phyloP scores from a whole-genome alignment of 2,329 filamentous ascomycete species.

The Xylariaceae sp. region DNA sequence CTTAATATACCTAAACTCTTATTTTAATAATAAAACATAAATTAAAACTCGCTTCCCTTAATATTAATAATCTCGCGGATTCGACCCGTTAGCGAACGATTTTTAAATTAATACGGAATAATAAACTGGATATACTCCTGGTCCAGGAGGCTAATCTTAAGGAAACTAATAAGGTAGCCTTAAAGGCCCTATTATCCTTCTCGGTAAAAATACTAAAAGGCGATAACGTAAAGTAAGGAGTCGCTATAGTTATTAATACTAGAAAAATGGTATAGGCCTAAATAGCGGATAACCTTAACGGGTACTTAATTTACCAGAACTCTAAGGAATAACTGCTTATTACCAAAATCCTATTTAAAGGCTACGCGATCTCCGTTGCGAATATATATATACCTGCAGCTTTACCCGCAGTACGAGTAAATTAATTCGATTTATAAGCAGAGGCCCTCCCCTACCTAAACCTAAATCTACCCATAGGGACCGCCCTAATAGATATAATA shows the following conservation, averaged over 20 bases:
- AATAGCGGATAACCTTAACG: neutral
- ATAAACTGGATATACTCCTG: neutral
- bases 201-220: neutral
- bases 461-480: neutral
- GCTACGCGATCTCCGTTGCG: slow-evolving; percentile 1
- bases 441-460: neutral
- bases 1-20: neutral
- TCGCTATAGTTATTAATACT: neutral
- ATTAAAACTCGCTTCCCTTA: neutral
- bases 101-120: neutral
- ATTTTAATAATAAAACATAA: neutral
- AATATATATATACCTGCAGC: slow-evolving; percentile 1
- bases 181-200: neutral
- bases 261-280: neutral
- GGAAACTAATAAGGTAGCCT: neutral
- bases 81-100: neutral
- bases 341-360: slow-evolving; percentile 2
- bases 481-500: neutral
- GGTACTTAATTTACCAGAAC: neutral
- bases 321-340: neutral
- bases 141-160: neutral
- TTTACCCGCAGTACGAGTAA: slow-evolving; percentile 1
- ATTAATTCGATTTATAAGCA: slow-evolving; percentile 2
- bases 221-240: neutral
- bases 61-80: neutral